Evolutionary conservation across 1,284 basidiomycete genomes (phyloP).

Genomic region (Irpex sp.): DNA sequence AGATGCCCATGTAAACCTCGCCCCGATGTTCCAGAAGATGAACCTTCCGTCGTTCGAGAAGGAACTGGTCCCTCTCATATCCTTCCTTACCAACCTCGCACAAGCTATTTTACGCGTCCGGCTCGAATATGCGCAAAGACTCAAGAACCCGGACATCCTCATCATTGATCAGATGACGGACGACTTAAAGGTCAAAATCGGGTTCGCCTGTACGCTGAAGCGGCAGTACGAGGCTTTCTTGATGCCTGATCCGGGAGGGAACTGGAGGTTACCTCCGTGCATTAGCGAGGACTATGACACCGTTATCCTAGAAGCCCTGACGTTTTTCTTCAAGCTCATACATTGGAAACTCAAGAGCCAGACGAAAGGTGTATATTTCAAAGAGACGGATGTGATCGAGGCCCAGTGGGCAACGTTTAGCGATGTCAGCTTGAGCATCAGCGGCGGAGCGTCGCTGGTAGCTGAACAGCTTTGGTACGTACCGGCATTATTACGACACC

Average conservation of each 20-base stretch:
- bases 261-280: slow-evolving; percentile 88
- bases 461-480: slow-evolving; percentile 90
- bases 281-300: slow-evolving; percentile 89
- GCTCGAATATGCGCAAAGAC: slow-evolving; percentile 86
- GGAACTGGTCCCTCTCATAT: slow-evolving; percentile 90
- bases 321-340: slow-evolving; percentile 91
- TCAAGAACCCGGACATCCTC: slow-evolving; percentile 85
- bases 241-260: slow-evolving; percentile 78
- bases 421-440: slow-evolving; percentile 86
- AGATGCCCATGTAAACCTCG: slow-evolving; percentile 82
- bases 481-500: slow-evolving; percentile 3
- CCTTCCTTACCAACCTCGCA: slow-evolving; percentile 92
- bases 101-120: slow-evolving; percentile 89
- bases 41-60: slow-evolving; percentile 91
- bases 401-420: slow-evolving; percentile 96
- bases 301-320: slow-evolving; percentile 85
- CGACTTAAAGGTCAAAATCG: slow-evolving; percentile 89
- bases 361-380: slow-evolving; percentile 91
- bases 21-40: slow-evolving; percentile 74
- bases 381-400: slow-evolving; percentile 96
- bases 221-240: slow-evolving; percentile 90
- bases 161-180: slow-evolving; percentile 97
- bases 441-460: slow-evolving; percentile 88
- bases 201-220: slow-evolving; percentile 92
- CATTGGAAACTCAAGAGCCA: slow-evolving; percentile 96